phyloP scores from a whole-genome alignment of 2,329 filamentous ascomycete genomes.

The Eutypa lata region DNA sequence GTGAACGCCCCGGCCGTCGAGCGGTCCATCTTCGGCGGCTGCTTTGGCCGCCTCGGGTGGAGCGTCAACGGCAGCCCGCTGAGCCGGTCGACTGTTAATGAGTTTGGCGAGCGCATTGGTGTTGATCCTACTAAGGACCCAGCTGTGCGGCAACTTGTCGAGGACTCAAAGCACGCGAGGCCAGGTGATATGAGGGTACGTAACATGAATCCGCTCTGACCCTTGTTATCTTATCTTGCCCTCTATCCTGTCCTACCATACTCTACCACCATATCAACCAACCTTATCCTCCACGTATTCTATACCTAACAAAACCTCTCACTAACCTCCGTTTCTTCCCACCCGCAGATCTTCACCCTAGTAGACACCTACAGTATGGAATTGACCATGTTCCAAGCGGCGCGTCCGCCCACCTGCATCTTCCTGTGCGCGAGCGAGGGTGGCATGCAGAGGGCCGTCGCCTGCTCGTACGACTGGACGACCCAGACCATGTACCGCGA shows the following conservation, averaged over 20 bases:
- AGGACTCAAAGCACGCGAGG: neutral
- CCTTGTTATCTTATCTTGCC: neutral
- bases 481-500: slow-evolving; percentile 38
- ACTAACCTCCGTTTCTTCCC: neutral
- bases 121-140: neutral
- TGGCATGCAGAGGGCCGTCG: slow-evolving; percentile 42
- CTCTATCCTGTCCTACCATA: neutral
- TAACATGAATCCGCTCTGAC: neutral
- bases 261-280: neutral
- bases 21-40: slow-evolving; percentile 8
- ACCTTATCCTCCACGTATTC: neutral
- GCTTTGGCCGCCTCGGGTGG: slow-evolving; percentile 8
- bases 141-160: neutral
- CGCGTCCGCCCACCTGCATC: slow-evolving; percentile 33
- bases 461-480: slow-evolving; percentile 43
- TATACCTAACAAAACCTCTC: neutral
- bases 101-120: slow-evolving; percentile 1
- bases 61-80: slow-evolving; percentile 9
- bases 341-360: slow-evolving; percentile 28
- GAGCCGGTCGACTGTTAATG: slow-evolving; percentile 1
- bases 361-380: slow-evolving; percentile 42
- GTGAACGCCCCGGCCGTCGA: slow-evolving; percentile 6
- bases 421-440: slow-evolving; percentile 42
- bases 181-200: neutral
- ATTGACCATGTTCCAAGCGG: slow-evolving; percentile 33